A percentile compares a stretch with the other conserved stretches of the same genome.
phyloP scores from a whole-genome alignment of 2,329 filamentous ascomycete genomes.

The Colletotrichum somersetense region DNA sequence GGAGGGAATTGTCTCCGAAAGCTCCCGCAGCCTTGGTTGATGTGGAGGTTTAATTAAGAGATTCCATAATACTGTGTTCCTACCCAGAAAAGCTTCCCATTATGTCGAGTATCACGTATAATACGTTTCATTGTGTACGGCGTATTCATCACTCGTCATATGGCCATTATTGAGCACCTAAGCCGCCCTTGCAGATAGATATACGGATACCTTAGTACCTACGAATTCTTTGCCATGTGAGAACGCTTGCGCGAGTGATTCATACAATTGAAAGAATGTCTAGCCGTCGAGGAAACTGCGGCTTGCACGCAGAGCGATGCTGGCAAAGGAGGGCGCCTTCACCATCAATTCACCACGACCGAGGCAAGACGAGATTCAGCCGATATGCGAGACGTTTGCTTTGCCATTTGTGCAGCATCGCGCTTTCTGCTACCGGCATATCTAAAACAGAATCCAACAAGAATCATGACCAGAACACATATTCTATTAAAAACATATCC shows the following conservation, averaged over 20 bases:
- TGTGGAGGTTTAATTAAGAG: no score
- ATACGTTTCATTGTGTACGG: no score
- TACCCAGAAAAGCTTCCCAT: no score
- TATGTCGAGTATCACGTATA: no score
- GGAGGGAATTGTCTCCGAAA: no score
- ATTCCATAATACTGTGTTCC: no score
- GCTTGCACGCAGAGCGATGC: background rate
- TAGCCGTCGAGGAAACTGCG: background rate
- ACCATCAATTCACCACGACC: background rate
- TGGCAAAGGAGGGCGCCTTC: background rate
- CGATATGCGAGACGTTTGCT: background rate
- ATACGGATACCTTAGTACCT: background rate
- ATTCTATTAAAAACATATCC: conserved; percentile 40
- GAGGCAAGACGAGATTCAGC: background rate
- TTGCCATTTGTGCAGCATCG: background rate
- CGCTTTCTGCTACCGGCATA: conserved; percentile 1
- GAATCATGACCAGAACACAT: conserved; percentile 28
- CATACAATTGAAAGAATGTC: background rate
- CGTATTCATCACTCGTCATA: no score
- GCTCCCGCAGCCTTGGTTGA: no score
- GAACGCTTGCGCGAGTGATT: no score
- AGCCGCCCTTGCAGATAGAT: no score
- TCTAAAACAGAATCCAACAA: background rate
- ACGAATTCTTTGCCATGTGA: background rate
- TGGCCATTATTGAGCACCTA: no score